Conservation (phyloP, 208 protist species). For the Trichomonas vaginalis region DNA sequence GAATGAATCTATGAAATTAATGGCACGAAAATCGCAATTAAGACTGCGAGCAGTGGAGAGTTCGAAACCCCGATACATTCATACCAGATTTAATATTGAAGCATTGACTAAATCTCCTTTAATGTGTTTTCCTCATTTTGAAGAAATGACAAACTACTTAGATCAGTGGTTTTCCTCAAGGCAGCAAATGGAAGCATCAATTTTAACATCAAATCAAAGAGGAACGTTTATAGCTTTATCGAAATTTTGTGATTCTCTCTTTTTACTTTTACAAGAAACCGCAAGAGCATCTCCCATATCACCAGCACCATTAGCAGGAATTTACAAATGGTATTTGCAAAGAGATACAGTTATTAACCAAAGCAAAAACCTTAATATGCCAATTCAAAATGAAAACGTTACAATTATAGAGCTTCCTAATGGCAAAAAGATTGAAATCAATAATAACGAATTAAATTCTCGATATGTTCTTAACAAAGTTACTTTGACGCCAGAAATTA, state of each 20-base stretch:
- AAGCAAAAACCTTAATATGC: not conserved
- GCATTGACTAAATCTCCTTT: not conserved
- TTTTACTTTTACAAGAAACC: conserved; percentile 12
- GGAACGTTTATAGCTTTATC: not conserved
- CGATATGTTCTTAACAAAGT: too few relatives aligned
- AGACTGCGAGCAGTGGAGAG: not conserved
- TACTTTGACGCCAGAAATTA: not conserved
- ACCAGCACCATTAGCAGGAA: not conserved
- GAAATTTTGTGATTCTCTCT: not conserved
- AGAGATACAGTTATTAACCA: not conserved
- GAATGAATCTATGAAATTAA: not conserved
- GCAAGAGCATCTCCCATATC: not conserved
- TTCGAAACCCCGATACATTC: not conserved
- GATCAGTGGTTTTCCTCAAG: not conserved
- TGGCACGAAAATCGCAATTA: not conserved
- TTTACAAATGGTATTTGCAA: conserved; percentile 7
- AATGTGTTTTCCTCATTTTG: conserved; percentile 18
- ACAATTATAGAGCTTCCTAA: not conserved
- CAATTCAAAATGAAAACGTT: not conserved
- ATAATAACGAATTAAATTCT: not conserved
- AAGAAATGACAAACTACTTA: conserved; percentile 3
- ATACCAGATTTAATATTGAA: not conserved
- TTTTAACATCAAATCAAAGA: not conserved
- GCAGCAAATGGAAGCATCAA: not conserved
- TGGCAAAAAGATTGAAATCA: not conserved